Conservation (phyloP, 495 filamentous ascomycete species). For the Halenospora varia region DNA sequence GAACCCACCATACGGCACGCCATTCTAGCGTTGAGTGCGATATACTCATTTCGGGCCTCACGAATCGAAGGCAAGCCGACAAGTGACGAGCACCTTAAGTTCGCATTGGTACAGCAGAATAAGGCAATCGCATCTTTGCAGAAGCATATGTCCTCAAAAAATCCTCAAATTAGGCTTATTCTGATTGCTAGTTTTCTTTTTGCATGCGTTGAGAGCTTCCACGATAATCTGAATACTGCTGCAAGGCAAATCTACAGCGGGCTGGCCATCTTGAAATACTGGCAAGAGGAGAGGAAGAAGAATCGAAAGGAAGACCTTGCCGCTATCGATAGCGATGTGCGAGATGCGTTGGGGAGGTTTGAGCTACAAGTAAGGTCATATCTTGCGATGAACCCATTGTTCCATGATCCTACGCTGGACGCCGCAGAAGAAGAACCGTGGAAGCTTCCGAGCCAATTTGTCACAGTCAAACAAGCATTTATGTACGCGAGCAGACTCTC, state of each 20-base stretch:
- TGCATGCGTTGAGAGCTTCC: constrained; percentile 20
- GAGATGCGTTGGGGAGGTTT: constrained; percentile 7
- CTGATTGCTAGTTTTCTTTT: constrained; percentile 19
- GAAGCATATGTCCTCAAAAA: constrained; percentile 5
- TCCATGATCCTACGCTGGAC: constrained; percentile 8
- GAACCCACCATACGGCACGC: constrained; percentile 60
- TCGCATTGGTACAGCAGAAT: constrained; percentile 17
- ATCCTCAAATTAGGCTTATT: constrained; percentile 11
- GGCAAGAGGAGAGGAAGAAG: constrained; percentile 1
- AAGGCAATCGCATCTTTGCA: constrained; percentile 13
- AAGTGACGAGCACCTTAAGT: constrained; percentile 16
- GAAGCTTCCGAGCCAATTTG: constrained; percentile 17
- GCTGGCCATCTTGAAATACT: constrained; percentile 15
- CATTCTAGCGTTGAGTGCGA: constrained; percentile 55
- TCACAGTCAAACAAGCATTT: constrained; percentile 14
- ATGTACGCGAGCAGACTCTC: constrained; percentile 10
- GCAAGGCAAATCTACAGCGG: constrained; percentile 14
- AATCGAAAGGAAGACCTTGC: constrained; percentile 4
- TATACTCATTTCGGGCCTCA: constrained; percentile 23
- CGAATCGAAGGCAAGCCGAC: constrained; percentile 1
- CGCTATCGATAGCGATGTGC: constrained; percentile 14
- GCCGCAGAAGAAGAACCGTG: constrained; percentile 4
- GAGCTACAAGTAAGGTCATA: constrained; percentile 14
- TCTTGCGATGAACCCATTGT: constrained; percentile 20
- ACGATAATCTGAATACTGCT: constrained; percentile 15